Percentiles rank a stretch among this genome's conserved stretches.
phyloP scores from a whole-genome alignment of 176 grass and related monocot genomes.

The Secale cereale region DNA sequence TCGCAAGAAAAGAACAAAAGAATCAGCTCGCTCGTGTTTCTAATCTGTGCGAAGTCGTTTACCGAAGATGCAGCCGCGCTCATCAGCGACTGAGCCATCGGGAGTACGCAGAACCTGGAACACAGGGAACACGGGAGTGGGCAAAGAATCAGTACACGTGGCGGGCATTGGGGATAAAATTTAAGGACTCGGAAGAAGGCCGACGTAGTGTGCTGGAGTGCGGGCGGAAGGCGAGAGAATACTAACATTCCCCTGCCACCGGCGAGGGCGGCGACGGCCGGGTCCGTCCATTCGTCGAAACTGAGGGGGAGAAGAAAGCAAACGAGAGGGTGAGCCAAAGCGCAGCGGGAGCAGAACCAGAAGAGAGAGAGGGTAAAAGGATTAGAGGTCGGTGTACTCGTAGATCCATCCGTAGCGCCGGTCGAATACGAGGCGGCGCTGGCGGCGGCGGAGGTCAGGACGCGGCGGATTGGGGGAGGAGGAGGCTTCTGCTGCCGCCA shows the following conservation, averaged over 20 bases:
- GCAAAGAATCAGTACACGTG: not conserved
- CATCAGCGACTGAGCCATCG: constrained; percentile 34
- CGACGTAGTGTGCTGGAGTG: not conserved
- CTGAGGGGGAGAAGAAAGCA: constrained; percentile 10
- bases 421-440: constrained; percentile 47
- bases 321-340: not conserved
- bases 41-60: not conserved
- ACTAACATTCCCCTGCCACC: constrained; percentile 56
- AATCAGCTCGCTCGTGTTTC: not conserved
- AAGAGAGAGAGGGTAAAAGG: not conserved
- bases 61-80: constrained; percentile 25
- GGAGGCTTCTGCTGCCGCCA: constrained; percentile 15
- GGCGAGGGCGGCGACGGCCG: constrained; percentile 44
- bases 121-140: not conserved
- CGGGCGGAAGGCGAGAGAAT: not conserved
- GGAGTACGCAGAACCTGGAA: constrained; percentile 54
- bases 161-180: not conserved
- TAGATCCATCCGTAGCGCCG: constrained; percentile 55
- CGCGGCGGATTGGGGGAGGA: not conserved
- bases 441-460: not conserved
- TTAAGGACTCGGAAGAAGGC: not conserved
- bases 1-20: too few relatives aligned
- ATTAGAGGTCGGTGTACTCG: not conserved
- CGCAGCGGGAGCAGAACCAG: not conserved
- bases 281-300: constrained; percentile 60